Evolutionary conservation across 305 asterid genomes (phyloP).

Genomic region (Solanum aculeatissimum): DNA sequence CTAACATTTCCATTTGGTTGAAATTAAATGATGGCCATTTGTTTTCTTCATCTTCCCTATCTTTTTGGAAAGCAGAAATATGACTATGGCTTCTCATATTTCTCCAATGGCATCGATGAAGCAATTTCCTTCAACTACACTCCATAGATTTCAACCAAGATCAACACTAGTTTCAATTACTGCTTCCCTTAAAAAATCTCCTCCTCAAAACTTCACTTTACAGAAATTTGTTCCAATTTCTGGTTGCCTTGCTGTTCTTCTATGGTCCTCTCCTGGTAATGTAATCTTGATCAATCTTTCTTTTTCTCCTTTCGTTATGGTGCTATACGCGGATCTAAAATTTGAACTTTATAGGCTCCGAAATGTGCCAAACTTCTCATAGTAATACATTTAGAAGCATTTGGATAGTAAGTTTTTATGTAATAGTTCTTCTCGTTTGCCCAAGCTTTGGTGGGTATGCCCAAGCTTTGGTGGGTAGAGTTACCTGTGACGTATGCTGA

Average conservation of each 20-base stretch:
- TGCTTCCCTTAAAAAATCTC: neutral
- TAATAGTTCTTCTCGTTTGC: neutral
- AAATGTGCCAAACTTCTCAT: too few species aligned
- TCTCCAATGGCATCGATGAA: neutral
- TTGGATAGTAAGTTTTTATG: neutral
- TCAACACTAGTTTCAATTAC: neutral
- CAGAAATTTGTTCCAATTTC: conserved; percentile 5
- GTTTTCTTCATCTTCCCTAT: neutral
- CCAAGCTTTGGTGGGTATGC: neutral
- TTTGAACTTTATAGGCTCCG: neutral
- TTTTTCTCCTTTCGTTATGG: neutral
- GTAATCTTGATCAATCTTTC: neutral
- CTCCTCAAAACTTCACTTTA: neutral
- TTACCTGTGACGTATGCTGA: neutral
- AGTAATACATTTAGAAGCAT: too few species aligned
- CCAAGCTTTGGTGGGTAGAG: neutral
- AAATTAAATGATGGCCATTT: neutral
- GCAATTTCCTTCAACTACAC: neutral
- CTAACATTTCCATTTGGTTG: neutral
- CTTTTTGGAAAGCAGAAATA: neutral
- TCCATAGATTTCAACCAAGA: neutral
- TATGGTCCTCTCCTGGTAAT: conserved; percentile 15
- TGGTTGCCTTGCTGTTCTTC: conserved; percentile 8
- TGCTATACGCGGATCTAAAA: neutral
- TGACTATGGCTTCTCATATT: neutral